Evolutionary conservation across 2,329 filamentous ascomycete species (phyloP).

Genomic region (Beauveria brongniartii): DNA sequence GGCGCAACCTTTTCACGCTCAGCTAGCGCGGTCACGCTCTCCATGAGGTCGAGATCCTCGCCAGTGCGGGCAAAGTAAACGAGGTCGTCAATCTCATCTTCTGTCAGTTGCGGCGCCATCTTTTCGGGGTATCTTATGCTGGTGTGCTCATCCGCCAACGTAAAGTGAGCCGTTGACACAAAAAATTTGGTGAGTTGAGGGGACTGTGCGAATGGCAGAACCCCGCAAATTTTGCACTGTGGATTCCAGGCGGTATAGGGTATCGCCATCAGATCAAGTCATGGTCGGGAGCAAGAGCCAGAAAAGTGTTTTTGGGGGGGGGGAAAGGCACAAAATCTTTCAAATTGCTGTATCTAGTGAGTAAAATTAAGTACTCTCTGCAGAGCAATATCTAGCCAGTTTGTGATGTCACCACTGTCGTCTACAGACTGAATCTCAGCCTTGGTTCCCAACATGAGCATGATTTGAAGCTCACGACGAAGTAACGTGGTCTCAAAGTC

Average conservation of each 20-base stretch:
- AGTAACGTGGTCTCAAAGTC: slow-evolving; percentile 31
- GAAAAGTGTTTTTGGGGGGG: not conserved
- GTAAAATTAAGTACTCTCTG: not conserved
- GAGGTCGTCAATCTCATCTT: slow-evolving; percentile 84
- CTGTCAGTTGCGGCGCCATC: slow-evolving; percentile 50
- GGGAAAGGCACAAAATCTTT: not conserved
- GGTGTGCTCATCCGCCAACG: not conserved
- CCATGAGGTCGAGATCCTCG: slow-evolving; percentile 61
- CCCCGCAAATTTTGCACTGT: slow-evolving; percentile 31
- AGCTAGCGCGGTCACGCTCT: slow-evolving; percentile 50
- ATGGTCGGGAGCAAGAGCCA: not conserved
- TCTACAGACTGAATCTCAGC: slow-evolving; percentile 70
- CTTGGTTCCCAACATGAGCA: slow-evolving; percentile 68
- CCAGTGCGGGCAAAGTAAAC: slow-evolving; percentile 78
- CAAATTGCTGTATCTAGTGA: not conserved
- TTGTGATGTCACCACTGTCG: slow-evolving; percentile 38
- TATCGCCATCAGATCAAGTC: slow-evolving; percentile 8
- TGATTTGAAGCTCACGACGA: slow-evolving; percentile 55
- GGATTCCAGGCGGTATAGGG: slow-evolving; percentile 16
- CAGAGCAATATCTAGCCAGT: slow-evolving; percentile 42
- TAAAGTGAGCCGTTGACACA: slow-evolving; percentile 10
- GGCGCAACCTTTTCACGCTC: slow-evolving; percentile 50
- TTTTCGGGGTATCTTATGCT: slow-evolving; percentile 7
- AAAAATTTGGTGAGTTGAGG: slow-evolving; percentile 29
- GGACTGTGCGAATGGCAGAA: slow-evolving; percentile 27